Conservation (phyloP, 768 basidiomycete genomes). For the Scleroderma citrinum region DNA sequence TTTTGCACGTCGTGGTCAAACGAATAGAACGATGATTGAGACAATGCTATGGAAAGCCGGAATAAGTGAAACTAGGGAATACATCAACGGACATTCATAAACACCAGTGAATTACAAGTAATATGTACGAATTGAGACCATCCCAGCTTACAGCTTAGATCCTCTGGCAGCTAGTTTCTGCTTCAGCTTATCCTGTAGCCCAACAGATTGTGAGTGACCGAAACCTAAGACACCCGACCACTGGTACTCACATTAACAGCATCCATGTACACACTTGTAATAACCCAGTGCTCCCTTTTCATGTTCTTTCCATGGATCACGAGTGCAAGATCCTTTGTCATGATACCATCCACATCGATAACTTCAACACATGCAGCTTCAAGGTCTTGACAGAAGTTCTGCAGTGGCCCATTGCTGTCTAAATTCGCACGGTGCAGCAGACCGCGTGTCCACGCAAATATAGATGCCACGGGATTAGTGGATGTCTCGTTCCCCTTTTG, state of each 20-base stretch:
- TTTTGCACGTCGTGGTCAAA: too few relatives aligned
- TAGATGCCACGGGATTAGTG: conserved; percentile 97
- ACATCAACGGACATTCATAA: conserved; percentile 14
- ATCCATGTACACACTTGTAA: conserved; percentile 92
- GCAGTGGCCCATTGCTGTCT: conserved; percentile 73
- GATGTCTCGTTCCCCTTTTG: conserved; percentile 98
- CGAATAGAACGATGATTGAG: too few relatives aligned
- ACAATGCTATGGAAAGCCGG: too few relatives aligned
- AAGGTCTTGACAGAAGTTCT: conserved; percentile 68
- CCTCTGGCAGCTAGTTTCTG: conserved; percentile 34
- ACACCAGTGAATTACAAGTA: neutral
- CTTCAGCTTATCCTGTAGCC: conserved; percentile 37
- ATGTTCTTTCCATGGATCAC: conserved; percentile 88
- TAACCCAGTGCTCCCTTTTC: conserved; percentile 95
- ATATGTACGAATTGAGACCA: neutral
- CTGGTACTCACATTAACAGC: conserved; percentile 69
- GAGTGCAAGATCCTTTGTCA: conserved; percentile 97
- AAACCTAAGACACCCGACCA: neutral
- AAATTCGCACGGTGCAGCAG: conserved; percentile 90
- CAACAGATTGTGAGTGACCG: conserved; percentile 9
- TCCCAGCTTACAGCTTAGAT: conserved; percentile 13
- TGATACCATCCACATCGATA: conserved; percentile 83
- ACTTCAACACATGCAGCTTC: conserved; percentile 88
- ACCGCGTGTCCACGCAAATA: conserved; percentile 98
- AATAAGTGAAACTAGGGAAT: too few relatives aligned